Conservation (phyloP, 2,329 filamentous ascomycete species). For the Cyanodermella asteris region DNA sequence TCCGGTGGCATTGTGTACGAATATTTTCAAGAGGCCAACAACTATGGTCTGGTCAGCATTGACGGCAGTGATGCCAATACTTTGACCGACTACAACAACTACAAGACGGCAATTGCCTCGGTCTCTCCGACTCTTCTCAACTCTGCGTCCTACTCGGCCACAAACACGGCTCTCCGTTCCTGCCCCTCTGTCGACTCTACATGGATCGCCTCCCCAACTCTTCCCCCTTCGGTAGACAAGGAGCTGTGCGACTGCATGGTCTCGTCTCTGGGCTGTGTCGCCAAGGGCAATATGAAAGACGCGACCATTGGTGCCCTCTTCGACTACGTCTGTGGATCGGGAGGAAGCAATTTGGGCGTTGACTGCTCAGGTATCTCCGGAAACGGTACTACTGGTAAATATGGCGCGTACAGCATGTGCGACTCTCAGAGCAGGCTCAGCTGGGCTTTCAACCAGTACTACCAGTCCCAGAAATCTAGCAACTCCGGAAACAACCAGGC, state of each 20-base stretch:
- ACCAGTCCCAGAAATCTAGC: constrained; percentile 15
- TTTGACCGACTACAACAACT: constrained; percentile 51
- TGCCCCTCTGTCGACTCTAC: constrained; percentile 45
- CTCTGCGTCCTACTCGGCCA: constrained; percentile 47
- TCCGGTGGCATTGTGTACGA: constrained; percentile 97
- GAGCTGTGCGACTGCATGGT: constrained; percentile 74
- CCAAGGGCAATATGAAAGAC: constrained; percentile 33
- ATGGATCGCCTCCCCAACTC: constrained; percentile 49
- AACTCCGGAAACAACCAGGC: constrained; percentile 15
- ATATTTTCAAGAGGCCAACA: constrained; percentile 82
- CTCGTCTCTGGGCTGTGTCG: constrained; percentile 47
- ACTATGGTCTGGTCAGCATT: constrained; percentile 51
- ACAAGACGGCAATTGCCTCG: constrained; percentile 47
- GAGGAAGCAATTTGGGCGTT: constrained; percentile 12
- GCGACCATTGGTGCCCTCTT: constrained; percentile 49
- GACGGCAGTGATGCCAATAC: constrained; percentile 34
- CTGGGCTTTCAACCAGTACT: constrained; percentile 23
- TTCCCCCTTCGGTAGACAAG: constrained; percentile 65
- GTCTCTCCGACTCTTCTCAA: constrained; percentile 45
- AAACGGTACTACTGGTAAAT: constrained; percentile 19
- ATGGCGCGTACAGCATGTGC: constrained; percentile 27
- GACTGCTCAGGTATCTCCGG: constrained; percentile 18
- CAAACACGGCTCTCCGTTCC: constrained; percentile 41
- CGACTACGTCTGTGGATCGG: constrained; percentile 22
- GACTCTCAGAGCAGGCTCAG: constrained; percentile 19